Percentiles rank a stretch among this genome's conserved stretches.
Evolutionary conservation across 1,139 yeast genomes (phyloP).

Genomic region (Martiniozyma asiatica): DNA sequence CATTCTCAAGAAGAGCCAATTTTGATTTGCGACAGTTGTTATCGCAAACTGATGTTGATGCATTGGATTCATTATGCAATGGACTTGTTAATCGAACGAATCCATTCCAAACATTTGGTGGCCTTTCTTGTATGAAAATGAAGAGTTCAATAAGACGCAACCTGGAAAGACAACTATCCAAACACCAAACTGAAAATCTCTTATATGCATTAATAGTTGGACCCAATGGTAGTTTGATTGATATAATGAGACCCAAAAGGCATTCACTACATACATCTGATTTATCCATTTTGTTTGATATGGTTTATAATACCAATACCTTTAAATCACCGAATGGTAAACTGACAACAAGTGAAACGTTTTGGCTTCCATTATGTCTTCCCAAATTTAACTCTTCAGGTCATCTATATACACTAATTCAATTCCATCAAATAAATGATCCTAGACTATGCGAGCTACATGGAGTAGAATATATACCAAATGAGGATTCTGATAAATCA

Average conservation of each 20-base stretch:
- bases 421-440: conserved; percentile 33
- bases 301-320: conserved; percentile 43
- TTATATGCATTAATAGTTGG: conserved; percentile 52
- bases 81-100: conserved; percentile 35
- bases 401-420: conserved; percentile 70
- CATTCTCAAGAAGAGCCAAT: conserved; percentile 62
- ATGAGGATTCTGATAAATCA: conserved; percentile 10
- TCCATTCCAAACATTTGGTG: conserved; percentile 47
- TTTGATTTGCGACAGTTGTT: conserved; percentile 72
- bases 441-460: conserved; percentile 19
- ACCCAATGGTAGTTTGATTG: conserved; percentile 42
- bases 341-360: conserved; percentile 40
- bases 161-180: conserved; percentile 32
- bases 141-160: conserved; percentile 33
- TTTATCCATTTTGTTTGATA: conserved; percentile 48
- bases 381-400: conserved; percentile 87
- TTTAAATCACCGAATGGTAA: conserved; percentile 24
- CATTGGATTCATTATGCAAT: conserved; percentile 49
- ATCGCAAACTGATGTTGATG: conserved; percentile 55
- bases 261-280: conserved; percentile 65
- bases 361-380: conserved; percentile 89
- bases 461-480: conserved; percentile 7
- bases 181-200: conserved; percentile 29
- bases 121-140: conserved; percentile 46
- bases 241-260: conserved; percentile 49